A percentile compares a stretch with the other conserved stretches of the same genome.
phyloP scores from a whole-genome alignment of 768 basidiomycete species.

The Hypsizygus marmoreus region DNA sequence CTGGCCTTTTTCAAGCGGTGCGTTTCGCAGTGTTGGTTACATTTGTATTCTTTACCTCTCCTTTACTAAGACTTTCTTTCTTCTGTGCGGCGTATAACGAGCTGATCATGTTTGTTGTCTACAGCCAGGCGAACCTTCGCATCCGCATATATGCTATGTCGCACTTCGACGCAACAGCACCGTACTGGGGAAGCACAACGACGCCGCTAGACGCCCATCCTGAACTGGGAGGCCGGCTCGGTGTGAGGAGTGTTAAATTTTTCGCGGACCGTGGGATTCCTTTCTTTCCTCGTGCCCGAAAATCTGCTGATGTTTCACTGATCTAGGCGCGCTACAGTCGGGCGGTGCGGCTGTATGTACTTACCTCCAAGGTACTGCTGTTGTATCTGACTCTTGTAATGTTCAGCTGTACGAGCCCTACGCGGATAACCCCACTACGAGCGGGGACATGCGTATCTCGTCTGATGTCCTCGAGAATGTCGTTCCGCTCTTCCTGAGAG shows the following conservation, averaged over 20 bases:
- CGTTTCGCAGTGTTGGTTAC: too few species aligned
- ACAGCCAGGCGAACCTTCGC: too few species aligned
- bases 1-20: constrained; percentile 60
- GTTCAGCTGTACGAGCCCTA: constrained; percentile 64
- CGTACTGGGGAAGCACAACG: constrained; percentile 60
- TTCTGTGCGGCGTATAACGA: too few species aligned
- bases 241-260: constrained; percentile 61
- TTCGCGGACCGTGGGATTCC: constrained; percentile 47
- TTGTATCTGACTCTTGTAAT: not conserved
- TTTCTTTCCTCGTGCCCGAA: constrained; percentile 7
- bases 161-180: constrained; percentile 51
- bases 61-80: too few species aligned
- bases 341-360: constrained; percentile 69
- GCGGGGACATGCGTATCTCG: constrained; percentile 61
- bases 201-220: constrained; percentile 36
- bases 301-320: not conserved
- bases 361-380: too few species aligned
- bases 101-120: too few species aligned
- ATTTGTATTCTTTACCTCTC: too few species aligned
- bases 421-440: constrained; percentile 58
- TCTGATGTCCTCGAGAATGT: constrained; percentile 51
- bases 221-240: constrained; percentile 51
- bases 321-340: constrained; percentile 62
- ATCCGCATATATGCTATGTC: constrained; percentile 62
- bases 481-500: constrained; percentile 56